Conservation (phyloP, 768 basidiomycete genomes). For the Xerocomellus dryophilus region DNA sequence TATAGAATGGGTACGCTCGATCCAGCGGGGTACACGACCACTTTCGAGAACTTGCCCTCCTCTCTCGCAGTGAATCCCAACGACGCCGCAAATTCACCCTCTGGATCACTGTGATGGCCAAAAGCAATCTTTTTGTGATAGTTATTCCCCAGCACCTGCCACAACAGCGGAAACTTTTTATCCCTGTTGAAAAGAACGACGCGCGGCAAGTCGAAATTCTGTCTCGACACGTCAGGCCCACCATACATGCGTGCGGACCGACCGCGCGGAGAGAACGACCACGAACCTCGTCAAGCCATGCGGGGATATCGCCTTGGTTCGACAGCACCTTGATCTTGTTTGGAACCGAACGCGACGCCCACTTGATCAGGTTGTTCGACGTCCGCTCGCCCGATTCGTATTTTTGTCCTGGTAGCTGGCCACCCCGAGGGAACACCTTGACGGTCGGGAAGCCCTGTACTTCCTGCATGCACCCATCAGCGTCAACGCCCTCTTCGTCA, state of each 20-base stretch:
- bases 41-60: constrained; percentile 55
- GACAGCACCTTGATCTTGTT: constrained; percentile 62
- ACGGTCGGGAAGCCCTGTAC: constrained; percentile 93
- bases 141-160: constrained; percentile 76
- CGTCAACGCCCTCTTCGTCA: neutral
- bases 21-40: constrained; percentile 67
- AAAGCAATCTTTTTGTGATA: constrained; percentile 63
- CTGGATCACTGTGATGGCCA: constrained; percentile 61
- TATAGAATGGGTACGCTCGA: constrained; percentile 58
- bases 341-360: constrained; percentile 71
- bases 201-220: constrained; percentile 47
- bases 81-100: constrained; percentile 54
- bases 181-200: constrained; percentile 73
- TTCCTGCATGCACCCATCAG: constrained; percentile 38
- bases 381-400: constrained; percentile 73
- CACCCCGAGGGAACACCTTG: constrained; percentile 85
- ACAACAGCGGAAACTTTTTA: constrained; percentile 71
- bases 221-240: neutral
- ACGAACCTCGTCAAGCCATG: constrained; percentile 69
- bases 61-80: constrained; percentile 58
- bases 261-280: neutral
- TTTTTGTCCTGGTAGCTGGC: constrained; percentile 52
- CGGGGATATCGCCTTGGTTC: constrained; percentile 51
- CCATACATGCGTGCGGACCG: neutral
- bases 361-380: constrained; percentile 70